A percentile compares a stretch with the other conserved stretches of the same genome.
Conservation (phyloP, 2,329 filamentous ascomycete species). For the Sporothrix pallida region DNA sequence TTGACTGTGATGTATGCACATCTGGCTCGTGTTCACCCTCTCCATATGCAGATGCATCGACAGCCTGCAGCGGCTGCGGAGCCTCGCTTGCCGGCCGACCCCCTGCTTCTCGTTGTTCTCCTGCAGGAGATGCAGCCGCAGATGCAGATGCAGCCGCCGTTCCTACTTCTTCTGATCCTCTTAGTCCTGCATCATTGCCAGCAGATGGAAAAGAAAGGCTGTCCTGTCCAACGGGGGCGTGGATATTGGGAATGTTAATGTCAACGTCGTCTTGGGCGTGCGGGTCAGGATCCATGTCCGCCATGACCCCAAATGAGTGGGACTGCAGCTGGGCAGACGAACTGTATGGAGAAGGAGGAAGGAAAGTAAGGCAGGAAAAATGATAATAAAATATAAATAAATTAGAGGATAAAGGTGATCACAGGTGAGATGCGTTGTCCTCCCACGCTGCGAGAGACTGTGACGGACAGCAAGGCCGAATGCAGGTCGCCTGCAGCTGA, state of each 20-base stretch:
- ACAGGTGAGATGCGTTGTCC: conserved; percentile 17
- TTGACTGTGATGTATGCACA: background rate
- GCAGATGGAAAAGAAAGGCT: background rate
- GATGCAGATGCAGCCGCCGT: too few species aligned
- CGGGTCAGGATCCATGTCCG: conserved; percentile 7
- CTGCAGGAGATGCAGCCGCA: background rate
- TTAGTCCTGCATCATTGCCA: conserved; percentile 2
- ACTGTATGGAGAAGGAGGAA: background rate
- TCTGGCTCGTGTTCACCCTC: background rate
- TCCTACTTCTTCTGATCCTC: too few species aligned
- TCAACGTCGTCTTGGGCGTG: background rate
- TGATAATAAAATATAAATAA: background rate
- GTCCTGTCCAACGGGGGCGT: conserved; percentile 10
- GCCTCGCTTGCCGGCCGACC: conserved; percentile 23
- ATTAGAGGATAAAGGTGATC: background rate
- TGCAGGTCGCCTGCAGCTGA: conserved; percentile 1
- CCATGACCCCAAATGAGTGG: conserved; percentile 6
- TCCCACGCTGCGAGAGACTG: background rate
- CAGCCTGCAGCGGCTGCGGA: background rate
- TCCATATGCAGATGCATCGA: too few species aligned
- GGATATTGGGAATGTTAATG: background rate
- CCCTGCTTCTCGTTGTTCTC: background rate
- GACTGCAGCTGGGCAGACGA: conserved; percentile 6
- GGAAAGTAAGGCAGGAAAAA: background rate
- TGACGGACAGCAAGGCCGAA: conserved; percentile 2